Evolutionary conservation across 345 rosid genomes (phyloP), one percentile per base, ranked within the genome.

Genomic region (Eucalyptus pauciflora): DNA sequence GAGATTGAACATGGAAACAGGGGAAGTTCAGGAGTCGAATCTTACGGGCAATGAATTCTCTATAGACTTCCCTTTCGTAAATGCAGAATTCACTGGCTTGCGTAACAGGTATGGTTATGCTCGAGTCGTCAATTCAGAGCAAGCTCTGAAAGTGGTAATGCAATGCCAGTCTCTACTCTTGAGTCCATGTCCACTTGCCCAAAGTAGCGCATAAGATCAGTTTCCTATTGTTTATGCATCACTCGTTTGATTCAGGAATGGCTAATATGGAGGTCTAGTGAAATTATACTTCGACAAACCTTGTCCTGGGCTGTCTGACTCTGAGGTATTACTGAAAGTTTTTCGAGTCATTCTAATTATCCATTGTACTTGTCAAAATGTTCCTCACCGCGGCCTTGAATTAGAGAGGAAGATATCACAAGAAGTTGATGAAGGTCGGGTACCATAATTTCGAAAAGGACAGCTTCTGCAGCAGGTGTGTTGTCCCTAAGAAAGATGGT

Each of bases 21-120:
- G 94, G 83, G 91, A 92, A 48, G 92, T 91, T 15, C 86, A 89
- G 64, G 94, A 93, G 90, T 87, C 56, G 43, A 49, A 51, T 43
- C 89, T 94, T 14, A 89, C 88, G 7, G 92, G 94, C 88, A 69
- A 85, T 5, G 71, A 90, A 3, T 90, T 88, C 64, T 89, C 94
- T 22, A 90, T 93, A 92, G 94, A 94, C 60, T 93, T 94, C 90
- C 96, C 96, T n/a, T 25, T 92, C 89, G 93, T 94, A 14, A 92
- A 94, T 50, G 87, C 33, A 43, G 33, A 80, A 11, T 93, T 89
- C 33, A 89, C 92, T 0, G 96, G 96, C 29, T 6, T 93, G 5
- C 79, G 50, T 54, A 91, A 92, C 27, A 91, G 89, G 87, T 94
- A 56, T 76, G 95, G 93, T 27, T 93, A 92, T 86, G 87, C 91